Evolutionary conservation across 192 early-diverging fungal species (phyloP), one percentile per base, ranked within the genome.

Genomic region (Jimgerdemannia lactiflua): DNA sequence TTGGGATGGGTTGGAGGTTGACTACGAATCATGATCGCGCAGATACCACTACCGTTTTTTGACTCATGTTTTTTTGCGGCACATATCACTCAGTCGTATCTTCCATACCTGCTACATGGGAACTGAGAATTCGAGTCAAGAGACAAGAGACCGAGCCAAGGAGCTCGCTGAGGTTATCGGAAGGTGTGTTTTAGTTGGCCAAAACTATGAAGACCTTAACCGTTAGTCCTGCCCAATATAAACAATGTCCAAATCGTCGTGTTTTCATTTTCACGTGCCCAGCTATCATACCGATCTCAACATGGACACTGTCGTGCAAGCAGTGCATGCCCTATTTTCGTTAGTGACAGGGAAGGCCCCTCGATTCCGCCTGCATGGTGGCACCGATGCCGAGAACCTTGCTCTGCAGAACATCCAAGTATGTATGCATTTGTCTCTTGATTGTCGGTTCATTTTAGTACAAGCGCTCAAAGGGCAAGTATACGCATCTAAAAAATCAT

Each of bases 71-170:
- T n/a, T 42, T 69, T 70, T 85, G 43, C 39, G 19, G 67, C 29
- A 42, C 14, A 40, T 70, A 43, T 74, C 9, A 42, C 9, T 59
- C 71, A 86, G 86, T 41, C 89, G 87, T 8, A 86, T 99, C 41
- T 97, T 99, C 77, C 92, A 97, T 75, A 98, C 98, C 0, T 93
- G 94, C 78, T 99, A 96, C 69, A 97, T 99, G 97, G 96, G 96
- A 4, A 95, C 98, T 3, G 75, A 78, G 29, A 97, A 99, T 83
- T 99, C 98, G 11, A 92, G 91, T 14, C 68, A 73, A 8, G 97
- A 98, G 49, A 99, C 98, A 0, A 88, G 94, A 3, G 49, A 75
- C 4, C 87, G 98, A n/a, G 95, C 97, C 4, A 89, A 86, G 66
- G 77, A 89, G 18, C 86, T 99, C 41, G 96, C 98, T 2, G 75